Percentiles rank a stretch among this genome's conserved stretches.
Conservation (phyloP, 1,139 yeast species). For the Komagataea norvegica region DNA sequence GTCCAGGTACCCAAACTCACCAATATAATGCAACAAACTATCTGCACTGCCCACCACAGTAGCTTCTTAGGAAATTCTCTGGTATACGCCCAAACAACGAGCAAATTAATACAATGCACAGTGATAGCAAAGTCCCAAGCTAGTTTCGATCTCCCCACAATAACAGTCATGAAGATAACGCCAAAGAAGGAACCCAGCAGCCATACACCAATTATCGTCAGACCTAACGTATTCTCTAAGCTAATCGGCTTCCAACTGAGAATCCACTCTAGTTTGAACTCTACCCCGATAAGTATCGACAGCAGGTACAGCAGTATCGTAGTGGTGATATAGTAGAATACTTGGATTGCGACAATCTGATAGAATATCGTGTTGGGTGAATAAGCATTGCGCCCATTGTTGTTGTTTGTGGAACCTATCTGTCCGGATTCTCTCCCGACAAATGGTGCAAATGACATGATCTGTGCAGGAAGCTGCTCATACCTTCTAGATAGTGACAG, state of each 20-base stretch:
- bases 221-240: conserved; percentile 74
- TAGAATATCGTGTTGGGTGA: conserved; percentile 40
- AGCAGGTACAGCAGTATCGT: conserved; percentile 50
- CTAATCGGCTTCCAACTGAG: conserved; percentile 78
- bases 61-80: conserved; percentile 63
- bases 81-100: conserved; percentile 64
- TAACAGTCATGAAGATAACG: conserved; percentile 76
- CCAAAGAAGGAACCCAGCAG: conserved; percentile 70
- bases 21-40: conserved; percentile 60
- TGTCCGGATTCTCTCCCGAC: background rate
- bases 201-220: conserved; percentile 72
- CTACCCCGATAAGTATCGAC: conserved; percentile 57
- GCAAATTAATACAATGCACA: conserved; percentile 70
- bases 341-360: conserved; percentile 61
- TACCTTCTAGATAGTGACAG: conserved; percentile 6
- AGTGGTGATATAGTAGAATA: conserved; percentile 65
- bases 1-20: conserved; percentile 51
- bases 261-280: conserved; percentile 62
- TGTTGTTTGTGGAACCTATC: background rate
- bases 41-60: conserved; percentile 84
- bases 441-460: conserved; percentile 4
- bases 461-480: conserved; percentile 2
- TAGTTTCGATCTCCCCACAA: conserved; percentile 86
- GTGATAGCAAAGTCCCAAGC: conserved; percentile 97
- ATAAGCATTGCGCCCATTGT: conserved; percentile 1